Conservation (phyloP, 805 yeast genomes). For the Sungouiella thailandica region DNA sequence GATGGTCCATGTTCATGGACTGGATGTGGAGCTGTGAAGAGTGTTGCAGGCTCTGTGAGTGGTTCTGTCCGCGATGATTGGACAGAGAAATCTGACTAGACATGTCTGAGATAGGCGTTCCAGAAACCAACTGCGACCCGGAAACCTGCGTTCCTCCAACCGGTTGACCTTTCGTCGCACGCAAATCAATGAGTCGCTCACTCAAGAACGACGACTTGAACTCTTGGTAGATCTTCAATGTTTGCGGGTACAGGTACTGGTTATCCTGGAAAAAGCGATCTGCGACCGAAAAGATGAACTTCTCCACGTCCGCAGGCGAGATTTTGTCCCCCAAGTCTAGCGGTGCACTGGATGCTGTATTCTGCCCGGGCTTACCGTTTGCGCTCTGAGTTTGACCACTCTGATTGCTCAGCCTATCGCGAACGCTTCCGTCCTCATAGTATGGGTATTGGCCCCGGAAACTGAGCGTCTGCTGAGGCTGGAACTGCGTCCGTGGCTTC, state of each 20-base stretch:
- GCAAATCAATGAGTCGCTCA: conserved; percentile 33
- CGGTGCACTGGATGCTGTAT: no score
- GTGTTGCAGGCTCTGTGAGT: not conserved
- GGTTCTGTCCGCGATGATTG: not conserved
- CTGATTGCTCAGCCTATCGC: no score
- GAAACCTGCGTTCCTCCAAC: not conserved
- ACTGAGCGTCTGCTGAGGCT: conserved; percentile 8
- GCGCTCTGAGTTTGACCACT: no score
- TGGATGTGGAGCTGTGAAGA: no score
- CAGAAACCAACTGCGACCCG: no score
- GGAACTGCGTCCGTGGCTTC: conserved; percentile 1
- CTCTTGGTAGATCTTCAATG: conserved; percentile 38
- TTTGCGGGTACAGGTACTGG: conserved; percentile 40
- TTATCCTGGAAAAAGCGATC: conserved; percentile 38
- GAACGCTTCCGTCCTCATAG: no score
- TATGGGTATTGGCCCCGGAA: conserved; percentile 8
- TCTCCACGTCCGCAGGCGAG: conserved; percentile 29
- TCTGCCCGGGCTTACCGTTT: no score
- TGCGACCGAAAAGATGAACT: conserved; percentile 37
- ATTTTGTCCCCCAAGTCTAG: not conserved
- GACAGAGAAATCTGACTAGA: no score
- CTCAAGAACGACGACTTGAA: conserved; percentile 38
- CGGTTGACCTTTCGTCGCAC: conserved; percentile 2
- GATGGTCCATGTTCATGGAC: no score
- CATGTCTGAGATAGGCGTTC: no score